phyloP scores from a whole-genome alignment of 2,329 filamentous ascomycete genomes.

The Monilinia fructigena region DNA sequence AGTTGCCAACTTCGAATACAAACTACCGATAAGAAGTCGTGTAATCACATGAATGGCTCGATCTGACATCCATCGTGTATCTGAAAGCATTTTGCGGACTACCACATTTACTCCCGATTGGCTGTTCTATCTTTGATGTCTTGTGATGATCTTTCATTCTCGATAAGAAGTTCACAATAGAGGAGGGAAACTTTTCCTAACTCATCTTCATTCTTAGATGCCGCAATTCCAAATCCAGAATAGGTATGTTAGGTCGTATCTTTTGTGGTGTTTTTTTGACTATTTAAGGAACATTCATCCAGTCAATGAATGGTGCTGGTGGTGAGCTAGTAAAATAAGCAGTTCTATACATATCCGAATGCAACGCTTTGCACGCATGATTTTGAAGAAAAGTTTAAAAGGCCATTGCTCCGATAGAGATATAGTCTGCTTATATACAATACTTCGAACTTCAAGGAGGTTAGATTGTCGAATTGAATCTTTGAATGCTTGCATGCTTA shows the following conservation, averaged over 20 bases:
- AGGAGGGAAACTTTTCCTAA: conserved; percentile 11
- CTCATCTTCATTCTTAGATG: neutral
- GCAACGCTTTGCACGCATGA: neutral
- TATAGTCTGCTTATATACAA: conserved; percentile 3
- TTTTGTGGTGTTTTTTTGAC: neutral
- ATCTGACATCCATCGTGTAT: neutral
- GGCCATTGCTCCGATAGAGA: neutral
- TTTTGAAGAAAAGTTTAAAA: neutral
- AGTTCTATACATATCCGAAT: neutral
- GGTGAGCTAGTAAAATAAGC: neutral
- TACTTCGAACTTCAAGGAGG: neutral
- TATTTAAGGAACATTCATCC: conserved; percentile 8
- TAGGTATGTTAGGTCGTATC: neutral
- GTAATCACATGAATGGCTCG: conserved; percentile 19
- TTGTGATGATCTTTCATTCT: conserved; percentile 8
- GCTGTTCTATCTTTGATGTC: neutral
- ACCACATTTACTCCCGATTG: conserved; percentile 10
- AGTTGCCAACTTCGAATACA: conserved; percentile 11
- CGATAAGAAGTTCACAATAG: conserved; percentile 6
- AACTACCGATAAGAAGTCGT: conserved; percentile 3
- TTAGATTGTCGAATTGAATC: conserved; percentile 10
- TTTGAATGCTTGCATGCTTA: conserved; percentile 1
- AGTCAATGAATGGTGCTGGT: neutral
- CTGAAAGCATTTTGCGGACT: conserved; percentile 14
- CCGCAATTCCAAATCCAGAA: neutral